Percentiles rank a stretch among this genome's conserved stretches.
phyloP scores from a whole-genome alignment of 108 stramenopile genomes.

The Phaeodactylum tricornutum region DNA sequence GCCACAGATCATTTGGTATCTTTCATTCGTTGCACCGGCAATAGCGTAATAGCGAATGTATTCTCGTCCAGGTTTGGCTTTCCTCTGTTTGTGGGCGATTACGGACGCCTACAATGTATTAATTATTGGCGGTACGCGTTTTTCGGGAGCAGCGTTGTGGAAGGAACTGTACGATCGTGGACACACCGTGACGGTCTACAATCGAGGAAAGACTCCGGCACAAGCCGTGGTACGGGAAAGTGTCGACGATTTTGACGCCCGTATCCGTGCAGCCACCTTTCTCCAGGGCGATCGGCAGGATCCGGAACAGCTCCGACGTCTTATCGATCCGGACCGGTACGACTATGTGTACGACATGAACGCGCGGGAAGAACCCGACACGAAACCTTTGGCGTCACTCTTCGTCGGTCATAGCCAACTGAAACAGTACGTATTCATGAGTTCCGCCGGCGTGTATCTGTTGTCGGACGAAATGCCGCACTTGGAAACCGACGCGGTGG shows the following conservation, averaged over 20 bases:
- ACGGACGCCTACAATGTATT: constrained; percentile 14
- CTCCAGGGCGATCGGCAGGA: constrained; percentile 17
- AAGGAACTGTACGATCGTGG: constrained; percentile 20
- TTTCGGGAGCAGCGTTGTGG: constrained; percentile 26
- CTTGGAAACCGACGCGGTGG: constrained; percentile 19
- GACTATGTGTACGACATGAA: constrained; percentile 30
- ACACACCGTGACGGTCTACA: constrained; percentile 20
- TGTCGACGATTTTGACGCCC: constrained; percentile 12
- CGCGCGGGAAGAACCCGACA: constrained; percentile 19
- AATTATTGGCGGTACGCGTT: constrained; percentile 26
- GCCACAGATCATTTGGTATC: too few species aligned
- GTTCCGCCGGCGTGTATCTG: constrained; percentile 23
- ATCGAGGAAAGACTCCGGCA: constrained; percentile 21
- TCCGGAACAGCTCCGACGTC: constrained; percentile 10
- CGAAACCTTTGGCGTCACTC: constrained; percentile 15
- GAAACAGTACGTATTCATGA: constrained; percentile 29
- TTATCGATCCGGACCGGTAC: constrained; percentile 21
- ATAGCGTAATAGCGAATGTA: too few species aligned
- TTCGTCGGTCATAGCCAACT: constrained; percentile 10
- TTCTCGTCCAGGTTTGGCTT: too few species aligned
- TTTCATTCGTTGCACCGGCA: too few species aligned
- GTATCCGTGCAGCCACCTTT: constrained; percentile 12
- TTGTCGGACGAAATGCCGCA: constrained; percentile 23
- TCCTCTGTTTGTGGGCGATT: background rate
- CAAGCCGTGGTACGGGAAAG: constrained; percentile 17